These are phyloP conservation scores for Cryptosporidium baileyi DNA, from an alignment of 169 alveolate genomes.

Conservation along the genomic window DNA sequence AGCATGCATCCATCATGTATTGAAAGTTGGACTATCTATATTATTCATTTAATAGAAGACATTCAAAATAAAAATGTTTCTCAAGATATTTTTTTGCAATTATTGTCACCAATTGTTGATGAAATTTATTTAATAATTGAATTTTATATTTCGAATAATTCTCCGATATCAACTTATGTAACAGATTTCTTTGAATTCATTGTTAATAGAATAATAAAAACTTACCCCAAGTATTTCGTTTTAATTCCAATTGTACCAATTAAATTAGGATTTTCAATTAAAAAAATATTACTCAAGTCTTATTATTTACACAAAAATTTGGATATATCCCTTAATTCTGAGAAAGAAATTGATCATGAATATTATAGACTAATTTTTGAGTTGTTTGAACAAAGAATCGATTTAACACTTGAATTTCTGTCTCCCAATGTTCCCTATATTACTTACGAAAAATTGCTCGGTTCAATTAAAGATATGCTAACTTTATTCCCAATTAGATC, in stretches of 20 bases:
- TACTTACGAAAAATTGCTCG: slow-evolving; percentile 38
- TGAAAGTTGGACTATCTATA: slow-evolving; percentile 50
- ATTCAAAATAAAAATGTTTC: not conserved
- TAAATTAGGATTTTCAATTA: not conserved
- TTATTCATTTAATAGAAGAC: not conserved
- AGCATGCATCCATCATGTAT: slow-evolving; percentile 45
- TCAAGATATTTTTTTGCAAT: slow-evolving; percentile 42
- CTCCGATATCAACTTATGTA: not conserved
- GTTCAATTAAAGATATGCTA: slow-evolving; percentile 44
- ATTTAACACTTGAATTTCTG: slow-evolving; percentile 6
- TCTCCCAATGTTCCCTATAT: slow-evolving; percentile 58
- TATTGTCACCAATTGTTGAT: slow-evolving; percentile 37
- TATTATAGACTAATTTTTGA: not conserved
- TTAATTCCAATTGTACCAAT: slow-evolving; percentile 24
- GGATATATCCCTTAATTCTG: not conserved
- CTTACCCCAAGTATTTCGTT: not conserved
- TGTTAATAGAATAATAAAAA: not conserved
- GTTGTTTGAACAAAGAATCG: slow-evolving; percentile 3
- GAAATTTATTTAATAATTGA: slow-evolving; percentile 7
- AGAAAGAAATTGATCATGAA: not conserved
- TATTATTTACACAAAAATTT: not conserved
- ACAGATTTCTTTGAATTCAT: not conserved
- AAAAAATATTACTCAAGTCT: slow-evolving; percentile 1
- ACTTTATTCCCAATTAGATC: slow-evolving; percentile 4
- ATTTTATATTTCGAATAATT: not conserved